Base-by-base conservation (phyloP, 2,329 filamentous ascomycete genomes). In the Ophiostoma perfectum region DNA sequence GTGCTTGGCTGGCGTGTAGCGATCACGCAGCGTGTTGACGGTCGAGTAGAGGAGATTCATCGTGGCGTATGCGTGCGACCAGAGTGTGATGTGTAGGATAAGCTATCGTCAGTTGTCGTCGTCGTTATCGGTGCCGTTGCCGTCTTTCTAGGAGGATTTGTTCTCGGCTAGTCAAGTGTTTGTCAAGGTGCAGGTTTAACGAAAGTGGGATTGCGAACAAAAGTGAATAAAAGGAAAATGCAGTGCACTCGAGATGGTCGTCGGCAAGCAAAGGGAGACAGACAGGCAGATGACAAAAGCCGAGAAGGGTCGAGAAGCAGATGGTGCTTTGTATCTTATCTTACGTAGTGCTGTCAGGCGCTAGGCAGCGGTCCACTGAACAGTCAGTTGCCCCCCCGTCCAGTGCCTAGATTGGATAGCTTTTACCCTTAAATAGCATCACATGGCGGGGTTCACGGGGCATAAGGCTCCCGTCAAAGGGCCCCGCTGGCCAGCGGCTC, bases 11-110 rank as follows among this genome's bases (percentile, higher is more conserved):
- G 93, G 93, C 12, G 94, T 92, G 79, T 96, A 94, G 74, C 89
- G 90, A 80, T 98, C 95, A 74, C 94, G 91, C 76, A 97, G 88
- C 74, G 89, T 92, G 79, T 96, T 95, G 78, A 97, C 89, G 66
- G 92, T 94, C 68, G 93, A 96, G 80, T 96, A 92, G 75, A 97
- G 86, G 81, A 71, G 65, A 78, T 96, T 95, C 92, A 97, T 96
- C 70, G 73, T 80, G 75, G 66, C 7, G 49, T 27, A 55, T n/a
- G 8, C n/a, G 7, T 55, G 49, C 27, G 18, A 14, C 12, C 7
- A 55, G 18, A 4, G 3, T 36, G 8, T 9, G 18, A 16, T 55
- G 18, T 9, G 49, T 39, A 36, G 47, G 11, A 60, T 4, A 12
- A 38, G 55, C 27, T 60, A 18, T 47, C 36, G 55, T 60, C 9